Evolutionary conservation across 768 basidiomycete species (phyloP).

Genomic region (Tephrocybe sp.): DNA sequence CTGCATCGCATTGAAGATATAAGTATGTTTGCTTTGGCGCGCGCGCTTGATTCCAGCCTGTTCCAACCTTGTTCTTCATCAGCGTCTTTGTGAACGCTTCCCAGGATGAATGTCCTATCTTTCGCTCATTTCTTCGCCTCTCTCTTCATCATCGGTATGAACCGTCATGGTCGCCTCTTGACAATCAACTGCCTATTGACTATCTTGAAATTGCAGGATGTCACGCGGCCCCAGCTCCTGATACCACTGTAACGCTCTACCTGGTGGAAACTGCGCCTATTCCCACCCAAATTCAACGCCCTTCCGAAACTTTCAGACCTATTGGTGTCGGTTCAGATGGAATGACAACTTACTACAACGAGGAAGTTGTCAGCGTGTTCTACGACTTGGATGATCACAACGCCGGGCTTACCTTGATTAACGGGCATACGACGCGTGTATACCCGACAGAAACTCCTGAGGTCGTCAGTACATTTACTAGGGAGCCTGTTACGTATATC

Average conservation of each 20-base stretch:
- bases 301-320: conserved; percentile 7
- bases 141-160: too few species aligned
- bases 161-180: too few species aligned
- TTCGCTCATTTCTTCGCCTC: too few species aligned
- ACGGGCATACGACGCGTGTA: not conserved
- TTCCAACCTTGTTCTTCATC: too few species aligned
- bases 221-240: not conserved
- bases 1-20: too few species aligned
- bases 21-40: too few species aligned
- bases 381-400: conserved; percentile 5
- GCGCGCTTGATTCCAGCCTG: too few species aligned
- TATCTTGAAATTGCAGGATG: too few species aligned
- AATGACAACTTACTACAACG: conserved; percentile 12
- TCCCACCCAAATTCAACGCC: not conserved
- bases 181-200: too few species aligned
- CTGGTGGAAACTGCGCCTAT: not conserved
- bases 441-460: not conserved
- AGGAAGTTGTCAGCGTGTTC: conserved; percentile 9
- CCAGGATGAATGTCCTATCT: too few species aligned
- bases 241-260: conserved; percentile 3
- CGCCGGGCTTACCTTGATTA: not conserved
- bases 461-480: conserved; percentile 7
- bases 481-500: not conserved
- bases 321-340: conserved; percentile 11
- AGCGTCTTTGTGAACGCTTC: too few species aligned